phyloP scores from a whole-genome alignment of 2,329 filamentous ascomycete species.

The Sporothrix euskadiensis region DNA sequence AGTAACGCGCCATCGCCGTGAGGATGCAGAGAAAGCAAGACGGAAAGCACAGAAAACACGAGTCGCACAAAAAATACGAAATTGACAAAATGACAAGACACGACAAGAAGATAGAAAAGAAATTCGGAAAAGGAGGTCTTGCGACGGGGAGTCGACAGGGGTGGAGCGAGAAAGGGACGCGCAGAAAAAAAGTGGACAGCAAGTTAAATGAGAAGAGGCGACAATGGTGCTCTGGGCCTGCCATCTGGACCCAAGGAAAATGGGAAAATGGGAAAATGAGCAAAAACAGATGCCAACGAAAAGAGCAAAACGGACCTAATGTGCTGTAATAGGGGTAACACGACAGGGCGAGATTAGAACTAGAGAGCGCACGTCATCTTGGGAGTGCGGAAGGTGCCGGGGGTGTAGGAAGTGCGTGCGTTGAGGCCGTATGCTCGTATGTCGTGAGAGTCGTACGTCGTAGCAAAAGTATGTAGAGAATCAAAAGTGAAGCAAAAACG shows the following conservation, averaged over 20 bases:
- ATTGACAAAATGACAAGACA: neutral
- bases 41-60: conserved; percentile 1
- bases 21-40: neutral
- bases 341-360: conserved; percentile 11
- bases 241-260: neutral
- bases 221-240: neutral
- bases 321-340: conserved; percentile 1
- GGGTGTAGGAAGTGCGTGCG: neutral
- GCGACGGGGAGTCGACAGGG: conserved; percentile 24
- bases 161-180: conserved; percentile 26
- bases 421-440: neutral
- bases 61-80: neutral
- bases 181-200: conserved; percentile 28
- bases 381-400: neutral
- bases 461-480: neutral
- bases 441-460: neutral
- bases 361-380: conserved; percentile 30
- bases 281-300: neutral
- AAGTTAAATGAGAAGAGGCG: conserved; percentile 27
- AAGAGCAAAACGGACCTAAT: neutral
- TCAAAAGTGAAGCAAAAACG: conserved; percentile 26
- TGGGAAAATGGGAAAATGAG: conserved; percentile 5
- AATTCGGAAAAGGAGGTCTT: conserved; percentile 14
- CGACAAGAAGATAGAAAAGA: neutral
- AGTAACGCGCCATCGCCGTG: conserved; percentile 25